Conservation (phyloP, 495 filamentous ascomycete species). For the Amorphotheca resinae region DNA sequence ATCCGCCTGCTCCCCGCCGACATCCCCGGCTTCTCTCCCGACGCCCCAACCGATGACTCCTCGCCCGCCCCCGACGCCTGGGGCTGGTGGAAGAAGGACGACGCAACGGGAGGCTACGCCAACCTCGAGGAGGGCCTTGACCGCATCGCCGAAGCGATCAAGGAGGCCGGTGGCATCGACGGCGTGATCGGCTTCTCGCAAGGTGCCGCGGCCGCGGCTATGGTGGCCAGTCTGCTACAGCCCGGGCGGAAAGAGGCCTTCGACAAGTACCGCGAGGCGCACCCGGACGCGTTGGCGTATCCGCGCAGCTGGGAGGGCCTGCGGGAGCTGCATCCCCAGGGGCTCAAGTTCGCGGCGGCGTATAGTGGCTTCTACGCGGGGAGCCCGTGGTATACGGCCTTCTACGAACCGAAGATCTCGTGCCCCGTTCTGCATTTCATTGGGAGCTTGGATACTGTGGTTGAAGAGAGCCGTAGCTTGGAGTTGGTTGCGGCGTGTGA, state of each 20-base stretch:
- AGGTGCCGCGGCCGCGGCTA: constrained; percentile 50
- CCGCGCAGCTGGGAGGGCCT: constrained; percentile 29
- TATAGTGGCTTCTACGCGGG: constrained; percentile 72
- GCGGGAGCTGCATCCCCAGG: constrained; percentile 31
- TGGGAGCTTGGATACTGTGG: constrained; percentile 78
- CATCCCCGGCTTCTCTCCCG: constrained; percentile 49
- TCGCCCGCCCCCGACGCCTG: constrained; percentile 33
- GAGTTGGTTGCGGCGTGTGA: constrained; percentile 55
- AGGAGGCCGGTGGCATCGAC: constrained; percentile 48
- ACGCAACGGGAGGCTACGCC: constrained; percentile 43
- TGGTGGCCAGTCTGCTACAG: constrained; percentile 57
- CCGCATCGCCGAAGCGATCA: constrained; percentile 44
- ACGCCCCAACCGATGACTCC: constrained; percentile 22
- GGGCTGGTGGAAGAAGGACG: constrained; percentile 76
- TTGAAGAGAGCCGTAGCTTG: constrained; percentile 59
- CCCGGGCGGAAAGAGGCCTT: constrained; percentile 34
- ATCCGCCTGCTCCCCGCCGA: constrained; percentile 49
- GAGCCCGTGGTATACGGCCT: constrained; percentile 45
- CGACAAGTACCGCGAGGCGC: constrained; percentile 16
- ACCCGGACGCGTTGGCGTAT: constrained; percentile 23
- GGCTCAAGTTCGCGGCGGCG: constrained; percentile 62
- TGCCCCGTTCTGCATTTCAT: constrained; percentile 77
- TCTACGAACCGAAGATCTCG: constrained; percentile 63
- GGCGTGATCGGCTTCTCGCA: constrained; percentile 69
- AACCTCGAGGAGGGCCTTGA: constrained; percentile 53